These are phyloP conservation scores for Pholiota molesta DNA, from an alignment of 768 basidiomycete species.

Conservation along the genomic window DNA sequence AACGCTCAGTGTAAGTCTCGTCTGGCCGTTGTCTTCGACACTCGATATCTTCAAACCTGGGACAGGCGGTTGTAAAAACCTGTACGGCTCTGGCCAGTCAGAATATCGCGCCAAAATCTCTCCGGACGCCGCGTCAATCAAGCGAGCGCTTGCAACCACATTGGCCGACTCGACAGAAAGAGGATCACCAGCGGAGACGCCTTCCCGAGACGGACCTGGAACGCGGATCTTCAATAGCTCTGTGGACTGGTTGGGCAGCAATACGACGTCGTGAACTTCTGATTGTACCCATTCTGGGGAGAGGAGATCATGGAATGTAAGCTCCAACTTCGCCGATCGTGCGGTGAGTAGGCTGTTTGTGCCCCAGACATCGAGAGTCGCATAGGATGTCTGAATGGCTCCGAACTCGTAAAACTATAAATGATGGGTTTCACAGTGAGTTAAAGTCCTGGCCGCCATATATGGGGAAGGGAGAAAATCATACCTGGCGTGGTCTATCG, in stretches of 20 bases:
- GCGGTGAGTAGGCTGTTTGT: constrained; percentile 63
- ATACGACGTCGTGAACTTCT: constrained; percentile 42
- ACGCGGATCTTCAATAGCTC: constrained; percentile 69
- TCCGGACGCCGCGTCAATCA: constrained; percentile 52
- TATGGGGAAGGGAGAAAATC: not conserved
- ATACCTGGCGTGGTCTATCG: constrained; percentile 51
- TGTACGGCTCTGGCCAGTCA: constrained; percentile 89
- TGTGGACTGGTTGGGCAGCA: constrained; percentile 71
- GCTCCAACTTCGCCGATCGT: constrained; percentile 53
- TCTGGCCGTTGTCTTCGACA: not conserved
- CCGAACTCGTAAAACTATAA: constrained; percentile 58
- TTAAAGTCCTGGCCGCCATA: not conserved
- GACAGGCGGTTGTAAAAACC: constrained; percentile 69
- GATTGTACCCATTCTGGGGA: constrained; percentile 51
- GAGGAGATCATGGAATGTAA: constrained; percentile 58
- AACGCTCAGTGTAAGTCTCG: constrained; percentile 42
- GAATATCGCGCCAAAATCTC: constrained; percentile 65
- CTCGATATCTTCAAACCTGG: constrained; percentile 28
- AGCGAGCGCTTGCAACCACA: constrained; percentile 65
- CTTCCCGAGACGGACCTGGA: constrained; percentile 32
- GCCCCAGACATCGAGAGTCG: constrained; percentile 74
- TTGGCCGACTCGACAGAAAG: constrained; percentile 44
- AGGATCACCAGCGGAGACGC: constrained; percentile 54
- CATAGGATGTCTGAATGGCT: constrained; percentile 59
- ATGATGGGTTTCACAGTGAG: not conserved